Evolutionary conservation across 2,329 filamentous ascomycete genomes (phyloP).

Genomic region (Rutstroemia sp.): DNA sequence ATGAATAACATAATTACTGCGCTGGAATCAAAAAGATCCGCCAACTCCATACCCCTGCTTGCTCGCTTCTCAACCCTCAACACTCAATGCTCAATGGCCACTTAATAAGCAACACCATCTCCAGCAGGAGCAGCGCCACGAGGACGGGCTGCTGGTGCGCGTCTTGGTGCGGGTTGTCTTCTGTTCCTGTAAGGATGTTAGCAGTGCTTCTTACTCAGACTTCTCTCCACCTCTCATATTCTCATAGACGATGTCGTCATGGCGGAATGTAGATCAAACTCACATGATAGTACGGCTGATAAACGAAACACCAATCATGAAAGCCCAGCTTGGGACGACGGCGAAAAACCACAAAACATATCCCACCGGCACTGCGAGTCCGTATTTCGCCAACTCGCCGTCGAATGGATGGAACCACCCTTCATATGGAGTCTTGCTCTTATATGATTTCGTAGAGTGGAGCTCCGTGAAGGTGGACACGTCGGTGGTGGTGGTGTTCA

Average conservation of each 20-base stretch:
- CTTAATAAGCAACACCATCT: constrained; percentile 18
- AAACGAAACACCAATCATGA: constrained; percentile 71
- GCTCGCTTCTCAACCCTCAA: too few species aligned
- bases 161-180: not conserved
- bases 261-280: constrained; percentile 31
- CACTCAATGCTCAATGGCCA: not conserved
- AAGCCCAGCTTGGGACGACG: constrained; percentile 64
- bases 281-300: constrained; percentile 70
- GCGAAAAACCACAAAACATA: constrained; percentile 62
- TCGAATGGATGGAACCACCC: constrained; percentile 73
- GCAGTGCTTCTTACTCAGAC: not conserved
- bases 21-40: too few species aligned
- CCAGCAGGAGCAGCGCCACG: constrained; percentile 21
- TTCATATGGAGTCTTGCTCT: constrained; percentile 43
- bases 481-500: constrained; percentile 65
- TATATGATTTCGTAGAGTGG: constrained; percentile 46
- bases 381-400: constrained; percentile 55
- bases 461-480: constrained; percentile 55
- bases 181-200: constrained; percentile 13
- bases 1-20: not conserved
- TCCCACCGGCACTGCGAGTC: constrained; percentile 55
- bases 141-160: constrained; percentile 3
- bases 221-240: too few species aligned
- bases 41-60: too few species aligned
- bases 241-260: too few species aligned